Evolutionary conservation across 441 rosid species (phyloP), one percentile per base, ranked within the genome.

Genomic region (Cnidoscolus chayamansa): DNA sequence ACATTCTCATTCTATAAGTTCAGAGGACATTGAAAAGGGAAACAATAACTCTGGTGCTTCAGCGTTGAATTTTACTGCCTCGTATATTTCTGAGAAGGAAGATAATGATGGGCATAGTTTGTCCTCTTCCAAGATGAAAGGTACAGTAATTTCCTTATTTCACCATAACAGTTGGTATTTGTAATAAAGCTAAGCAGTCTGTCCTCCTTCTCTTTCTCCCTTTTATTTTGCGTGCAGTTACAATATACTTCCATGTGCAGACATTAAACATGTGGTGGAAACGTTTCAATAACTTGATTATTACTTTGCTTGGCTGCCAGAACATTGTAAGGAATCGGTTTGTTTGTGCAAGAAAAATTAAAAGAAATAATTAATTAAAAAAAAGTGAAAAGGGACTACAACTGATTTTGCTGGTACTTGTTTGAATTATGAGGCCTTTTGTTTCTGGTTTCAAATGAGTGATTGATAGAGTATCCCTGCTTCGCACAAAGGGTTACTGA

Each of bases 81-180:
- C 75, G 40, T 11, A 20, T 56, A 16, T 58, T 67, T 54, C 72
- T 12, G 69, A 71, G 49, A 73, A 47, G 57, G 78, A 75, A 65
- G 74, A 64, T 71, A 71, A 30, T 54, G 66, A 76, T 40, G 73
- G 49, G 63, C 63, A 57, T 16, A 53, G 31, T 57, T 45, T 55
- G 43, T 61, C 60, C 16, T 76, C 81, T 73, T 55, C 85, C 70
- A 70, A 68, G 47, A 67, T 12, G n/a, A 79, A 77, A 87, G 89
- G 88, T 83, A 62, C 11, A n/a, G 25, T 72, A 61, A 43, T 17
- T 17, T 25, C 40, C 51, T 55, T 51, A 57, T 57, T 57, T 40
- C 40, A 9, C 25, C 12, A 35, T 50, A 35, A 19, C 6, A 31
- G 20, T 7, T 60, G 16, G 35, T 30, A 40, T 11, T 48, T 70